Base-by-base conservation (phyloP, 225 moss, liverwort and hornwort species). In the Lunularia cruciata region DNA sequence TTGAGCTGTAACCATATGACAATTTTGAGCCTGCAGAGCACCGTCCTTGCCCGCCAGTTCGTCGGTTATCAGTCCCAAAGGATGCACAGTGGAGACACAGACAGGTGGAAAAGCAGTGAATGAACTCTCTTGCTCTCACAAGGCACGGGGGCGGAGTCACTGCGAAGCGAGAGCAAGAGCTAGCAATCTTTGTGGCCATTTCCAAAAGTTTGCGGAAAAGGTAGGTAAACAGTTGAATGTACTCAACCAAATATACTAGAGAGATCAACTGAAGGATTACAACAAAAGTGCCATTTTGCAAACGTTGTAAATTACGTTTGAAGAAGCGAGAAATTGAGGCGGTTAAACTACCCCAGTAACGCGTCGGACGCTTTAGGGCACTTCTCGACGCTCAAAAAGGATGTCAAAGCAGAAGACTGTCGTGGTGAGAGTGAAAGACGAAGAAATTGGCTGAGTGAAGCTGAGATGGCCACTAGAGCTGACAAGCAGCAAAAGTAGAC, bases 281-380 rank as follows among this genome's bases (percentile, higher is more conserved):
- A 68, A 28, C 74, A 9, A 74, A 26, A 0, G 1, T 26, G 5
- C 81, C 81, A 82, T 82, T 74, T 67, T 77, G 81, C 47, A 82
- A 55, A 34, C 77, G 74, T 77, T 77, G 77, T 75, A 77, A 14
- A 61, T 63, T 74, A 28, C 81, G 81, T 72, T 71, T 71, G 48
- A 82, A 28, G 67, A 37, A 82, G 61, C 71, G 74, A 77, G 81
- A 82, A 82, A 82, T 82, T 82, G 65, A 71, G 71, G 63, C 74
- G 77, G 55, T 12, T 0, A 34, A 32, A 3, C 8, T 56, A 48
- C 47, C 77, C 74, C 47, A 51, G 37, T 13, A 35, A 34, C 12
- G 55, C 66, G 43, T 55, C 5, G 67, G 38, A 60, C 40, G 58
- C 63, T 55, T n/a, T 57, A 42, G 9, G 5, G 55, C 20, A 38